Conservation (phyloP, 2,329 filamentous ascomycete species). For the Fusarium luffae region DNA sequence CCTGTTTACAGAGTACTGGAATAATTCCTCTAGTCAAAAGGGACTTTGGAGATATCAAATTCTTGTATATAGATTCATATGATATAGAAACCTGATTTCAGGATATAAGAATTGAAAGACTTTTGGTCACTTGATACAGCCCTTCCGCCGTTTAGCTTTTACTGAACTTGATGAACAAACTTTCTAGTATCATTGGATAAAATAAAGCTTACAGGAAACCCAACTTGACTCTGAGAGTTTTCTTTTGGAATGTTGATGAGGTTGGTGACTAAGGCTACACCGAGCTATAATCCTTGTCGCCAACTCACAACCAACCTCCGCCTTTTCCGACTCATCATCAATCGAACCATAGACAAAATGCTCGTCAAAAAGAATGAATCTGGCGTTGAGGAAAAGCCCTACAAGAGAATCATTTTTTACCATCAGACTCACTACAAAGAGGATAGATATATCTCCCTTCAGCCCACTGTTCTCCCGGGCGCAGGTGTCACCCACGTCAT, state of each 20-base stretch:
- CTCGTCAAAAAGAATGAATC: slow-evolving; percentile 3
- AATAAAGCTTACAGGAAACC: background rate
- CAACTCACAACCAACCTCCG: background rate
- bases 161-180: too few relatives aligned
- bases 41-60: background rate
- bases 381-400: background rate
- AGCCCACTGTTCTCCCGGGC: slow-evolving; percentile 56
- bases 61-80: background rate
- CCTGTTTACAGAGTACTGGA: slow-evolving; percentile 43
- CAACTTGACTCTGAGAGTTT: background rate
- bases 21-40: rapidly evolving
- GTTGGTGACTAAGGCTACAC: background rate
- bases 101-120: background rate
- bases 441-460: slow-evolving; percentile 59
- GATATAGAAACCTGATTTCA: background rate
- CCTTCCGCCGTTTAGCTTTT: background rate
- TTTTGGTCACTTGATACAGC: background rate
- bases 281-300: background rate
- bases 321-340: slow-evolving; percentile 11
- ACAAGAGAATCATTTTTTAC: slow-evolving; percentile 58
- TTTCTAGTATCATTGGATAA: too few relatives aligned
- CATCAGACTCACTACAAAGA: slow-evolving; percentile 60
- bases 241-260: background rate
- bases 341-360: slow-evolving; percentile 12
- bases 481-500: slow-evolving; percentile 78